Conservation (phyloP, 1,284 basidiomycete species). For the Marasmius tenuissimus region DNA sequence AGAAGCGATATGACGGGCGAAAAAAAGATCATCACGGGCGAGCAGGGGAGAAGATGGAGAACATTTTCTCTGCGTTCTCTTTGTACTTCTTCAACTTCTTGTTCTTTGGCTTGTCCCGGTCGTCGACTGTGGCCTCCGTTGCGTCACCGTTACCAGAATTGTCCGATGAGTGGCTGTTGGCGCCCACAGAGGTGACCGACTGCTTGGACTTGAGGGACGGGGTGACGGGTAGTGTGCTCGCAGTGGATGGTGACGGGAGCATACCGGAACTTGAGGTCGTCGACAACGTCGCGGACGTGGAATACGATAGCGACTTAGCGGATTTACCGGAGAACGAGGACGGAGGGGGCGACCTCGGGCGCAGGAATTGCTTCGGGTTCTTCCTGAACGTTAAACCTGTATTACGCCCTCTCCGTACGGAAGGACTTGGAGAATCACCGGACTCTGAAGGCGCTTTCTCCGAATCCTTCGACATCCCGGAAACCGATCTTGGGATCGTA, state of each 20-base stretch:
- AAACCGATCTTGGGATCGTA: slow-evolving; percentile 45
- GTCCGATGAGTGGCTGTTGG: slow-evolving; percentile 69
- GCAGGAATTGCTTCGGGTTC: slow-evolving; percentile 66
- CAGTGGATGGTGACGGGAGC: neutral
- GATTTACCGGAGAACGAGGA: slow-evolving; percentile 55
- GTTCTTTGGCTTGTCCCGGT: slow-evolving; percentile 56
- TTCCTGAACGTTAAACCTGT: slow-evolving; percentile 71
- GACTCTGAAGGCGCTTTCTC: slow-evolving; percentile 37
- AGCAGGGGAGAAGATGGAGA: slow-evolving; percentile 70
- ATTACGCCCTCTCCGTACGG: slow-evolving; percentile 64
- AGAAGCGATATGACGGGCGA: no score
- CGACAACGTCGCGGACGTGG: slow-evolving; percentile 46
- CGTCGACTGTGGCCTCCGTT: slow-evolving; percentile 26
- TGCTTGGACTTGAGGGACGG: slow-evolving; percentile 80
- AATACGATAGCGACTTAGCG: slow-evolving; percentile 43
- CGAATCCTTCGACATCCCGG: slow-evolving; percentile 57
- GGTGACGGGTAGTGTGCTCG: slow-evolving; percentile 39
- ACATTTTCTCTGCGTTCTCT: slow-evolving; percentile 77
- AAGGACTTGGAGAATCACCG: slow-evolving; percentile 43
- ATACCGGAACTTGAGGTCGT: slow-evolving; percentile 35
- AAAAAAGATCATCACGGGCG: slow-evolving; percentile 16
- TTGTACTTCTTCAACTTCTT: slow-evolving; percentile 82
- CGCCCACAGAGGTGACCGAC: slow-evolving; percentile 68
- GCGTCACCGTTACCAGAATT: slow-evolving; percentile 58
- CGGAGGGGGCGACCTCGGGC: slow-evolving; percentile 62